Evolutionary conservation across 352 stramenopile genomes (phyloP).

Genomic region (Globisporangium cystogenes): DNA sequence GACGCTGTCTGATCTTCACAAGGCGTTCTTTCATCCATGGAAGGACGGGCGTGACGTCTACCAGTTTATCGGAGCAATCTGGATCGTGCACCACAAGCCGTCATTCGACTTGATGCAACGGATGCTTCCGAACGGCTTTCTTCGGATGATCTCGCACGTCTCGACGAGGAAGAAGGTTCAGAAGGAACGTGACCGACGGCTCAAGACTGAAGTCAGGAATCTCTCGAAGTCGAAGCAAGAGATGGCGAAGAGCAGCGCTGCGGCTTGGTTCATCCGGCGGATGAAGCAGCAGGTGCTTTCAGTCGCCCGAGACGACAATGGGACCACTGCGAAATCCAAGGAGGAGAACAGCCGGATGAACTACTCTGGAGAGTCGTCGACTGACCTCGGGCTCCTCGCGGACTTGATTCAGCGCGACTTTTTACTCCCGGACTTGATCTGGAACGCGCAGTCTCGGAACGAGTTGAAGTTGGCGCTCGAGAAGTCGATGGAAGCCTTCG

Average conservation of each 20-base stretch:
- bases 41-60: slow-evolving; percentile 59
- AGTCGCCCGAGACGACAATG: slow-evolving; percentile 21
- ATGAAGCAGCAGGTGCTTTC: slow-evolving; percentile 58
- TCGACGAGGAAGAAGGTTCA: slow-evolving; percentile 54
- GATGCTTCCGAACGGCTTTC: slow-evolving; percentile 64
- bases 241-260: slow-evolving; percentile 8
- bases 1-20: slow-evolving; percentile 50
- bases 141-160: slow-evolving; percentile 66
- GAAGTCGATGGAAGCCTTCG: slow-evolving; percentile 38
- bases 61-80: slow-evolving; percentile 71
- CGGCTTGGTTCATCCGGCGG: slow-evolving; percentile 63
- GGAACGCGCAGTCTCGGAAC: slow-evolving; percentile 48
- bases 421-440: slow-evolving; percentile 74
- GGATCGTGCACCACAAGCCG: slow-evolving; percentile 65
- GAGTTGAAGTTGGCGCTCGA: slow-evolving; percentile 51
- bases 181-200: slow-evolving; percentile 37
- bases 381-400: slow-evolving; percentile 59
- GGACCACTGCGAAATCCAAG: slow-evolving; percentile 24
- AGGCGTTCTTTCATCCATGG: slow-evolving; percentile 62
- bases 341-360: slow-evolving; percentile 55
- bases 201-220: slow-evolving; percentile 23
- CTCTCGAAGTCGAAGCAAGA: slow-evolving; percentile 21
- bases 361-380: slow-evolving; percentile 66
- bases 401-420: slow-evolving; percentile 69
- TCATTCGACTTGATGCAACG: slow-evolving; percentile 65